Evolutionary conservation across 139 green algal species (phyloP), one percentile per base, ranked within the genome.

Genomic region (Deuterostichococcus epilithicus): DNA sequence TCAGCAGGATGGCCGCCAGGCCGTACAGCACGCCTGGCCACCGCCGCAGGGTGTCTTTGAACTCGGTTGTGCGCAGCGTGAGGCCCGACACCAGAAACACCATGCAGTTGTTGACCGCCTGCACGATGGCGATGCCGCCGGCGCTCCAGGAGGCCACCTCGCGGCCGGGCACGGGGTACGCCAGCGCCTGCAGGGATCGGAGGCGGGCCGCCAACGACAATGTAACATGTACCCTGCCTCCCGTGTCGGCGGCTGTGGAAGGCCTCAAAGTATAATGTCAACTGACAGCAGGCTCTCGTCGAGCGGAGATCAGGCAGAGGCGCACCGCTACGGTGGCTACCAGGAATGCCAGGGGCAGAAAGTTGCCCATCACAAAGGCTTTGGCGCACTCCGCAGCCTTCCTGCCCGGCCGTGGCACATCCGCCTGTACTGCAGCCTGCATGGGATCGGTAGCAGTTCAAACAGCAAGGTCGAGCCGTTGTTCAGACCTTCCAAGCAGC

Each of bases 1-100:
- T 52, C 32, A 85, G 78, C 0, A 96, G 79, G 30, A 94, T 96
- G 28, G 83, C 80, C 2, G 86, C 44, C 1, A 92, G 47, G 33
- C 86, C 88, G 63, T 87, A 90, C 0, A 83, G 5, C 18, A 92
- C 58, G 30, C 79, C 86, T 65, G 77, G 84, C 58, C 81, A 87
- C 28, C 83, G 77, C 67, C 80, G 81, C 36, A 92, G 34, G 0
- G 90, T 86, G 3, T 59, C 45, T 20, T 88, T 84, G 13, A 92
- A 79, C 76, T 95, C 88, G 28, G 78, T 79, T 0, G 87, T 92
- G 28, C 93, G 88, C 30, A 94, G 82, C 1, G 87, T 91, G 0
- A 94, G 66, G 52, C 91, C 91, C 35, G 88, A 92, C 30, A 94
- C 90, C 36, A 95, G 81, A 78, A 93, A 73, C 5, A 95, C 88